Conservation (phyloP, 2,329 filamentous ascomycete species). For the Nigrospora oryzae region DNA sequence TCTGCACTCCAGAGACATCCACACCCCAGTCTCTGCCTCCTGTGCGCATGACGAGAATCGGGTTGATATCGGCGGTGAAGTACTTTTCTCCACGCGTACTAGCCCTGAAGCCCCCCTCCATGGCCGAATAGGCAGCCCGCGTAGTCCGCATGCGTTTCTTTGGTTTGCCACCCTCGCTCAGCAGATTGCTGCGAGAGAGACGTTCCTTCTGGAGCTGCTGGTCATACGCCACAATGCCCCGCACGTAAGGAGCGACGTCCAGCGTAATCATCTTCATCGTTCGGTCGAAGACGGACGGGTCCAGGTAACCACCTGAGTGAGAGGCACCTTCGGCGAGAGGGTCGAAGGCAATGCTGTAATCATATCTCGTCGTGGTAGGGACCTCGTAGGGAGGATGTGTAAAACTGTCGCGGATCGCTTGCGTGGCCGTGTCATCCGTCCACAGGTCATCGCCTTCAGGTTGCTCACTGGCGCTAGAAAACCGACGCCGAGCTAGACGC, state of each 20-base stretch:
- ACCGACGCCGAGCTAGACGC: slow-evolving; percentile 17
- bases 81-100: slow-evolving; percentile 63
- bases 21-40: slow-evolving; percentile 34
- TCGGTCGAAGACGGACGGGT: slow-evolving; percentile 70
- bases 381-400: slow-evolving; percentile 10
- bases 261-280: slow-evolving; percentile 55
- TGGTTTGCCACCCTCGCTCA: slow-evolving; percentile 46
- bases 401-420: slow-evolving; percentile 29
- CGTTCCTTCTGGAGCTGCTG: slow-evolving; percentile 61
- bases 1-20: slow-evolving; percentile 2
- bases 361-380: slow-evolving; percentile 32
- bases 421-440: slow-evolving; percentile 10
- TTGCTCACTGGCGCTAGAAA: slow-evolving; percentile 1
- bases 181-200: slow-evolving; percentile 49
- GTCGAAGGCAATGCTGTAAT: slow-evolving; percentile 53
- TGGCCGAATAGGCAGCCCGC: slow-evolving; percentile 63
- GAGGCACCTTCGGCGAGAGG: slow-evolving; percentile 41
- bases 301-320: slow-evolving; percentile 34
- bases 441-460: slow-evolving; percentile 3
- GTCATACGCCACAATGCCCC: slow-evolving; percentile 74
- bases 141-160: slow-evolving; percentile 63
- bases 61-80: slow-evolving; percentile 56
- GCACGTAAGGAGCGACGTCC: slow-evolving; percentile 86
- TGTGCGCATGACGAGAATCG: slow-evolving; percentile 56
- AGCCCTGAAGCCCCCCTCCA: slow-evolving; percentile 64